Conservation (phyloP, 768 basidiomycete species). For the Cyclocybe cylindracea region DNA sequence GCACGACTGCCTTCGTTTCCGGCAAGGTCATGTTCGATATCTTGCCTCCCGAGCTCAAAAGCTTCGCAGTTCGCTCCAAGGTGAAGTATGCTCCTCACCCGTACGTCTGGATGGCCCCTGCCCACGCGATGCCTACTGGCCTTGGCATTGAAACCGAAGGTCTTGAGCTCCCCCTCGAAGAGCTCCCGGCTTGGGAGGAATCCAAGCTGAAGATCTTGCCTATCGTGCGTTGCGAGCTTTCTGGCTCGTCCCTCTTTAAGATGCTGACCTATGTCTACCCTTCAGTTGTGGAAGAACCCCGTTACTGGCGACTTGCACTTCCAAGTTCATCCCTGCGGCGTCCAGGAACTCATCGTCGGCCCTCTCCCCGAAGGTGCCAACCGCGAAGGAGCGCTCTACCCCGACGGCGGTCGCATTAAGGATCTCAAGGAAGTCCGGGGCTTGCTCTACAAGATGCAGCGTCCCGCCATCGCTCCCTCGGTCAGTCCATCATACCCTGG, state of each 20-base stretch:
- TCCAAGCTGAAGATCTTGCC: constrained; percentile 73
- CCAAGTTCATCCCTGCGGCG: constrained; percentile 88
- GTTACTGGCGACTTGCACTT: constrained; percentile 81
- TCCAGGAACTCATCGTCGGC: constrained; percentile 64
- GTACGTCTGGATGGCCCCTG: constrained; percentile 88
- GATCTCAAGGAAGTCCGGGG: constrained; percentile 73
- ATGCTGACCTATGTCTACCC: background rate
- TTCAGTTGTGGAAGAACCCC: constrained; percentile 90
- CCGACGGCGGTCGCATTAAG: constrained; percentile 77
- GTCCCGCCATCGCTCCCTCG: constrained; percentile 83
- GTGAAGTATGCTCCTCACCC: constrained; percentile 86
- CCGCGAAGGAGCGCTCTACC: constrained; percentile 70
- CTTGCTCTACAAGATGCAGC: constrained; percentile 82
- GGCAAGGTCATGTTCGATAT: constrained; percentile 86
- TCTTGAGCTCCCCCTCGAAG: constrained; percentile 60
- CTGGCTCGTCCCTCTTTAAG: constrained; percentile 1
- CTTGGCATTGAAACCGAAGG: constrained; percentile 83
- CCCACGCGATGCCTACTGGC: constrained; percentile 73
- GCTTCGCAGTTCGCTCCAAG: constrained; percentile 72
- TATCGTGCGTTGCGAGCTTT: constrained; percentile 41
- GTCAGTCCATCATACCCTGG: constrained; percentile 35
- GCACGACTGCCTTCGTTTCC: constrained; percentile 83
- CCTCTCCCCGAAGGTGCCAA: constrained; percentile 65
- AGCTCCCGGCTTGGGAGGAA: constrained; percentile 85
- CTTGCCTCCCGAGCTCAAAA: constrained; percentile 70